Percentiles rank a stretch among this genome's conserved stretches.
Conservation (phyloP, 2,329 filamentous ascomycete genomes). For the Aspergillus brasiliensis region DNA sequence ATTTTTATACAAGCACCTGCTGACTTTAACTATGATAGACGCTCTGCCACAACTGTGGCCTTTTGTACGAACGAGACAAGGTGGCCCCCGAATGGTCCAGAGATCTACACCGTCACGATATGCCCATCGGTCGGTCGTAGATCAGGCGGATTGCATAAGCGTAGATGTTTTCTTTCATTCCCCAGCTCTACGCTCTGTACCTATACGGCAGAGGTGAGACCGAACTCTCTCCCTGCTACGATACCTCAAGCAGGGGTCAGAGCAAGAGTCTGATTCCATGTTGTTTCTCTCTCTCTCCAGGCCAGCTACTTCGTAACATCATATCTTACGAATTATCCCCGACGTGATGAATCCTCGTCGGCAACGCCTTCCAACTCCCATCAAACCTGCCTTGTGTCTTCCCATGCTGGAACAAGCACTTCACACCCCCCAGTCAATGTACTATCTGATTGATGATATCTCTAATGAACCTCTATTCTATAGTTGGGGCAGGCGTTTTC, state of each 20-base stretch:
- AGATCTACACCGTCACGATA: constrained; percentile 61
- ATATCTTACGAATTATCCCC: constrained; percentile 1
- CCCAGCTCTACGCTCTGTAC: not conserved
- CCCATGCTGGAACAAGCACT: constrained; percentile 10
- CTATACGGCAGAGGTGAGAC: not conserved
- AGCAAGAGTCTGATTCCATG: not conserved
- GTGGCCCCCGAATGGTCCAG: constrained; percentile 77
- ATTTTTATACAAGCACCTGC: constrained; percentile 1
- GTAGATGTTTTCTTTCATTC: not conserved
- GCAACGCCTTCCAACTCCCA: not conserved
- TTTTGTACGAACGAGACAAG: constrained; percentile 84
- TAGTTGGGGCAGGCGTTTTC: constrained; percentile 23
- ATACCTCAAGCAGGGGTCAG: not conserved
- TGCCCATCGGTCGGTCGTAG: constrained; percentile 39
- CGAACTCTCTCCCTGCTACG: not conserved
- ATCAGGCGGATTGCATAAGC: not conserved
- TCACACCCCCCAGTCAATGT: constrained; percentile 14
- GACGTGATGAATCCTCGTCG: not conserved
- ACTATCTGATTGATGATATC: constrained; percentile 28
- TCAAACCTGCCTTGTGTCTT: constrained; percentile 3
- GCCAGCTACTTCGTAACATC: not conserved
- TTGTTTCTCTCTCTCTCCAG: not conserved
- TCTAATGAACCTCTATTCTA: constrained; percentile 27
- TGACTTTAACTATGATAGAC: constrained; percentile 55
- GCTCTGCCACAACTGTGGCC: constrained; percentile 90